These are phyloP conservation scores for Tricholoma bakamatsutake DNA, from an alignment of 768 basidiomycete genomes.

Conservation along the genomic window DNA sequence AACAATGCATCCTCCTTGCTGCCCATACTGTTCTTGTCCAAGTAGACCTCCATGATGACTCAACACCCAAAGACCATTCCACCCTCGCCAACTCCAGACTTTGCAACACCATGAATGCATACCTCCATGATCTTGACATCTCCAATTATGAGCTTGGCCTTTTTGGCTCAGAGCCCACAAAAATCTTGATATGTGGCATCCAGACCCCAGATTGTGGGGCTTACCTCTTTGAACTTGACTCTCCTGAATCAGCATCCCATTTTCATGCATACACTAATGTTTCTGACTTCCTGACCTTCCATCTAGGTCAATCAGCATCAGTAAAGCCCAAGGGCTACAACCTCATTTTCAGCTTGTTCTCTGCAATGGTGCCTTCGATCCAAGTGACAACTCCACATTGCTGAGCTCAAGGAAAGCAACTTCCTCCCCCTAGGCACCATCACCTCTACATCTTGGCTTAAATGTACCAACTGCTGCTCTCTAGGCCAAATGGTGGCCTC, in stretches of 20 bases:
- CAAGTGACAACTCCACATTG: not conserved
- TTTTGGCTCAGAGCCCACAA: not conserved
- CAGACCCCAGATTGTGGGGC: not conserved
- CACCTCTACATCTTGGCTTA: too few species aligned
- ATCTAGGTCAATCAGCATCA: not conserved
- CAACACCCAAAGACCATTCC: not conserved
- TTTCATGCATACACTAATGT: not conserved
- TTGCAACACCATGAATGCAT: not conserved
- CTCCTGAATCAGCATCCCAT: not conserved
- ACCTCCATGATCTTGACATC: not conserved
- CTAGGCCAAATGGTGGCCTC: too few species aligned
- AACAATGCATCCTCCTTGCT: not conserved
- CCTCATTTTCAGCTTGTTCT: not conserved
- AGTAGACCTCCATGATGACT: not conserved
- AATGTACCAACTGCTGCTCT: too few species aligned
- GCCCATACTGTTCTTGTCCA: not conserved
- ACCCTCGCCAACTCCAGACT: not conserved
- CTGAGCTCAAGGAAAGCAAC: not conserved
- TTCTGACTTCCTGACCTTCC: not conserved
- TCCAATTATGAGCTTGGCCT: too few species aligned
- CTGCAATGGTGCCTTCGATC: not conserved
- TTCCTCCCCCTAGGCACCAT: too few species aligned
- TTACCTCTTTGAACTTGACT: not conserved
- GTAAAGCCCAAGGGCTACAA: not conserved
- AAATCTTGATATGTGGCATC: not conserved